phyloP scores from a whole-genome alignment of 139 green algal species.

The Klebsormidium nitens region DNA sequence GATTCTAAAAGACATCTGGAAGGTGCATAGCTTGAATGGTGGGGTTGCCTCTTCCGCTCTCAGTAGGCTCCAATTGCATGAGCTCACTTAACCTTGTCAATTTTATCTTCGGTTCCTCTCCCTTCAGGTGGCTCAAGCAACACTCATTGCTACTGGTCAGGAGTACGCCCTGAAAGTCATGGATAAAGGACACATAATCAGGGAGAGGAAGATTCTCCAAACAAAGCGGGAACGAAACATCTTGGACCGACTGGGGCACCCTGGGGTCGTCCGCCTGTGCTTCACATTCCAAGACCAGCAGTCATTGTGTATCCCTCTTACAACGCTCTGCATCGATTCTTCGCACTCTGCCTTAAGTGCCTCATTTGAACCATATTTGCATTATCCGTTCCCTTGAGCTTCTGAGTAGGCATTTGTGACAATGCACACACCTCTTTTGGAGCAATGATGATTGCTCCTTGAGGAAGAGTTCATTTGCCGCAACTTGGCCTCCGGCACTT shows the following conservation, averaged over 20 bases:
- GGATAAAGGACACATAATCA: constrained; percentile 42
- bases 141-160: constrained; percentile 12
- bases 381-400: not conserved
- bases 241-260: constrained; percentile 38
- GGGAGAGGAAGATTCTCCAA: constrained; percentile 38
- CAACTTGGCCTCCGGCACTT: not conserved
- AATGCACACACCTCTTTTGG: no score
- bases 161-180: constrained; percentile 46
- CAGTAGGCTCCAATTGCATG: no score
- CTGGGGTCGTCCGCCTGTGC: constrained; percentile 32
- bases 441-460: not conserved
- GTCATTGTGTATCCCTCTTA: constrained; percentile 32
- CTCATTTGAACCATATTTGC: not conserved
- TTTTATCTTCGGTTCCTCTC: no score
- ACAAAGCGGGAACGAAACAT: constrained; percentile 39
- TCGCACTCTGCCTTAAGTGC: not conserved
- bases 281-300: constrained; percentile 47
- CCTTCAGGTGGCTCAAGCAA: constrained; percentile 18
- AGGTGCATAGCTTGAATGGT: no score
- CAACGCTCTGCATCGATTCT: not conserved
- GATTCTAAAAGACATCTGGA: no score
- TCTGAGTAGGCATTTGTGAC: not conserved
- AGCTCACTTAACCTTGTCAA: no score
- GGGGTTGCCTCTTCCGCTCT: no score
- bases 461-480: not conserved